Base-by-base conservation (phyloP, 768 basidiomycete genomes). In the Termitomyces sp. region DNA sequence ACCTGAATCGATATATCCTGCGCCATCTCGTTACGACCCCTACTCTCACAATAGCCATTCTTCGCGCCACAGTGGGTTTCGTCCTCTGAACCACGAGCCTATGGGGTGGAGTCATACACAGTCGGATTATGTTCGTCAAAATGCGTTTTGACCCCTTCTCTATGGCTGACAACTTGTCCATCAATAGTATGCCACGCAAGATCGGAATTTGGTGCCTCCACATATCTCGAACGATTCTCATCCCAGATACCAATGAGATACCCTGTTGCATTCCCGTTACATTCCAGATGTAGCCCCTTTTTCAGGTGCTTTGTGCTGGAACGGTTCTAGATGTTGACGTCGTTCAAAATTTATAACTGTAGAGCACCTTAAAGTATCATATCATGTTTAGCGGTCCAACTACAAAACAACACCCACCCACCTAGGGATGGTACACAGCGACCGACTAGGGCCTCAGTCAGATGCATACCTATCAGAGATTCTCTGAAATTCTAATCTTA, bases 71-170 rank as follows among this genome's bases (percentile, higher is more conserved):
- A 72, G 74, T 60, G 76, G 79, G 60, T 82, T 85, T 63, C 83
- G 86, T 57, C 72, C 82, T 25, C 76, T 83, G 68, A 77, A 77
- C 51, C 81, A 85, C 62, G 80, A 81, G 56, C 69, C 77, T 59
- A 68, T 80, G 61, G 76, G 76, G 53, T 88, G 86, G 87, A 76
- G 77, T 54, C 69, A 61, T 52, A 12, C 60, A 45, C 55, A 80
- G 43, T 76, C 82, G 69, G 86, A 90, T 50, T 91, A 84, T 71
- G 90, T 92, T 73, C 77, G 87, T 76, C 5, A 45, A 56, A 51
- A 2, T 40, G 40, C 49, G 42, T 56, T 59, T 48, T 8, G 38
- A 57, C 31, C 14, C 34, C 12, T 47, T 38, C 12, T 2, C 38
- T 31, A 17, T 37, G 5, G 32, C 56, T 52, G 57, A 40, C 5